Evolutionary conservation across 2,329 filamentous ascomycete genomes (phyloP).

Genomic region (Trichophyton equinum): DNA sequence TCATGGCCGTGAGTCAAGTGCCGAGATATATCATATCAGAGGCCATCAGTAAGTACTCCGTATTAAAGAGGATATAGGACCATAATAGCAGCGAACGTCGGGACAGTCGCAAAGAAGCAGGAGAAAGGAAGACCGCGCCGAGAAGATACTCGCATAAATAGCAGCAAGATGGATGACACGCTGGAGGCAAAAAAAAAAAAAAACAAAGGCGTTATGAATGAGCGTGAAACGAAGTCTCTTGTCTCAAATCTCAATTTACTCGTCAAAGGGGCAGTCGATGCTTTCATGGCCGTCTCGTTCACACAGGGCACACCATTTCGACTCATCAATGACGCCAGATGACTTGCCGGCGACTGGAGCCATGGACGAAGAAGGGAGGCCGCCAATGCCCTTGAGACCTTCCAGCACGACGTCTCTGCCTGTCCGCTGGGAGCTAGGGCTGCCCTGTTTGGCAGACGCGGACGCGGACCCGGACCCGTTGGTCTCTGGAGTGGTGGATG

Average conservation of each 20-base stretch:
- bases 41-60: not conserved
- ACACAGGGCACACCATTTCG: constrained; percentile 94
- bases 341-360: constrained; percentile 66
- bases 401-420: constrained; percentile 32
- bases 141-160: not conserved
- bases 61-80: not conserved
- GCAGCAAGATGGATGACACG: not conserved
- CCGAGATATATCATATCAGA: not conserved
- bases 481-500: not conserved
- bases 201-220: not conserved
- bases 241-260: constrained; percentile 28
- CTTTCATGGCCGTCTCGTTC: constrained; percentile 95
- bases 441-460: not conserved
- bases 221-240: not conserved
- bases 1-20: not conserved
- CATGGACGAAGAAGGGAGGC: constrained; percentile 28
- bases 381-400: constrained; percentile 30
- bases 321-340: constrained; percentile 62
- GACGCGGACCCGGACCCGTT: constrained; percentile 3
- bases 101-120: not conserved
- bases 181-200: not conserved
- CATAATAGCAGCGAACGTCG: not conserved
- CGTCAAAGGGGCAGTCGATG: constrained; percentile 86
- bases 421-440: constrained; percentile 24
- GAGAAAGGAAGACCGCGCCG: not conserved